Base-by-base conservation (phyloP, 371 early-diverging fungal genomes). In the Thermomucor indicae-seudaticae region DNA sequence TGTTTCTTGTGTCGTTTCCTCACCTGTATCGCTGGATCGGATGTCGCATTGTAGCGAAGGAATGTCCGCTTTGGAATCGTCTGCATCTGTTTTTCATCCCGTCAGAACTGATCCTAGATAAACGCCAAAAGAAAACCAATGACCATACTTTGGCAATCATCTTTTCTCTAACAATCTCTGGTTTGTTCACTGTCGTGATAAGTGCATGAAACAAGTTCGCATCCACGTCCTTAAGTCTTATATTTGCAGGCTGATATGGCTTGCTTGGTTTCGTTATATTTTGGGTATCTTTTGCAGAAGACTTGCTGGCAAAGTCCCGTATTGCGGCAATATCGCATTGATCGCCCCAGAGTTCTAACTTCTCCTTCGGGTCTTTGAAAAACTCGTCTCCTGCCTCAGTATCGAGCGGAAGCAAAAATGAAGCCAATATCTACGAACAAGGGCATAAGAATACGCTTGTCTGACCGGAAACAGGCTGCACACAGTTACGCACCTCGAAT, bases 241-340 rank as follows among this genome's bases (percentile, higher is more conserved):
- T 62, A 34, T 63, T 66, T 4, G 37, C 58, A n/a, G 71, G 69
- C 31, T 62, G 57, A 29, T 60, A 61, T 38, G 6, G 49, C 34
- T 4, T 23, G 6, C 8, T 47, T 53, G 16, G 20, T 43, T 28
- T 37, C 11, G 29, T 8, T 12, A 19, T 11, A 27, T 37, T 38
- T 28, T 30, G 24, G 24, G 29, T 50, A 4, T 41, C 23, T 37
- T 46, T 44, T 24, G 50, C 25, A 12, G 7, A 20, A 4, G 14
- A 47, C 14, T 35, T 43, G 20, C 37, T 38, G 10, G 62, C 34
- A 30, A 54, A 35, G 11, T 49, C 47, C 11, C 46, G 43, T 8
- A 58, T 41, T 20, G 35, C 24, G 22, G 50, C 42, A 10, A 60
- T 37, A 43, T 47, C 41, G 27, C 53, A 63, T n/a, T 29, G 22